Conservation (phyloP, 2,329 filamentous ascomycete genomes). For the Neofusicoccum sp. region DNA sequence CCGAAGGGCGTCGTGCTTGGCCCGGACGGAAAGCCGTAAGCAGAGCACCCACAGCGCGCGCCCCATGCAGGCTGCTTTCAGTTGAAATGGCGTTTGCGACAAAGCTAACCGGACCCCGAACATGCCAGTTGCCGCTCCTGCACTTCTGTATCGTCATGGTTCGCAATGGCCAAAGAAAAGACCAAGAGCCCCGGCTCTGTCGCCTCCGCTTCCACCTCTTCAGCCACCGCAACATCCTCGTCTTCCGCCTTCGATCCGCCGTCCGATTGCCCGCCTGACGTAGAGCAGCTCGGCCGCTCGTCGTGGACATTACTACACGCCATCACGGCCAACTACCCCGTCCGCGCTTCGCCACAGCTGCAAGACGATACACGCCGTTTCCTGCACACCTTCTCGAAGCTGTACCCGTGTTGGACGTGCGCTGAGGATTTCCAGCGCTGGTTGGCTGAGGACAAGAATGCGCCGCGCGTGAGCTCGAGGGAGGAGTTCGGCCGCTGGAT, state of each 20-base stretch:
- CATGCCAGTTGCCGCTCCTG: constrained; percentile 68
- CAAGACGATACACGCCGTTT: constrained; percentile 79
- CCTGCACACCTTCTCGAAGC: constrained; percentile 75
- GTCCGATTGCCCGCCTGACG: constrained; percentile 84
- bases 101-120: neutral
- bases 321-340: constrained; percentile 85
- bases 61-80: neutral
- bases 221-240: constrained; percentile 23
- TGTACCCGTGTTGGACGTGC: constrained; percentile 96
- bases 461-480: constrained; percentile 60
- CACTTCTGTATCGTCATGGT: constrained; percentile 63
- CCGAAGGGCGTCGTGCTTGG: constrained; percentile 75
- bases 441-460: constrained; percentile 67
- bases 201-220: constrained; percentile 32
- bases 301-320: constrained; percentile 95
- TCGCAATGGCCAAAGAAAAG: constrained; percentile 59
- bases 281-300: constrained; percentile 80
- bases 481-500: constrained; percentile 80
- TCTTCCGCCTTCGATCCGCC: constrained; percentile 43
- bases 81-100: neutral
- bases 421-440: constrained; percentile 88
- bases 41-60: constrained; percentile 20
- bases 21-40: constrained; percentile 83
- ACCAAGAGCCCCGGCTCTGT: constrained; percentile 31
- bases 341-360: constrained; percentile 65